Evolutionary conservation across 2,329 filamentous ascomycete species (phyloP), one percentile per base, ranked within the genome.

Genomic region (Nothophoma quercina): DNA sequence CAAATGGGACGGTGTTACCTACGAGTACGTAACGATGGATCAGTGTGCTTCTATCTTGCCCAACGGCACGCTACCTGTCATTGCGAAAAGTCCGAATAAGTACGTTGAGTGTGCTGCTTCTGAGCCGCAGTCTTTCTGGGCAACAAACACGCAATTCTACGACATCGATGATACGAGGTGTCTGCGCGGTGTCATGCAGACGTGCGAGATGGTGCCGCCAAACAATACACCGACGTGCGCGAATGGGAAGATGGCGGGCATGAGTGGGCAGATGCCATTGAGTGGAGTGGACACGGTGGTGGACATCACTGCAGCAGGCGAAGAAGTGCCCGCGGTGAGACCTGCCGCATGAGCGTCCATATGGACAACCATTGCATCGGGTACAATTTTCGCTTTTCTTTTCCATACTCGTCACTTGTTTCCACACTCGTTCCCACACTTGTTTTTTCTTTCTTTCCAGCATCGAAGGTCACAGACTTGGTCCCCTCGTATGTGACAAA

Each of bases 1-100:
- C 72, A 76, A 5, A 49, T 68, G 36, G 83, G 82, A 54, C 82
- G 84, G 72, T 30, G 84, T 85, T 76, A 70, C 78, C 33, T 85
- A 78, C 65, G 76, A 83, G 65, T 70, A 76, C 26, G 78, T 82
- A 45, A 70, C 77, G 51, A 74, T 79, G 52, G 73, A 73, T 41
- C 74, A 81, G 48, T 87, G 84, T 70, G 67, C 71, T 34, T 65
- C 76, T 63, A 75, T 86, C 47, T 75, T 87, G 46, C 55, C 60
- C 7, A 47, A 60, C 8, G 58, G 56, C 21, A 62, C 53, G 28
- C 38, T 63, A 2, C 54, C 58, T 0, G 49, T 63, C 4, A 53
- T 59, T 39, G 60, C 60, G 5, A 61, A 60, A 42, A 51, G 39
- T 13, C 58, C 58, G 18, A 56, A 57, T 15, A 59, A 52, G 29